Evolutionary conservation across 2,329 filamentous ascomycete genomes (phyloP), one percentile per base, ranked within the genome.

Genomic region (Ophiocordyceps unilateralis): DNA sequence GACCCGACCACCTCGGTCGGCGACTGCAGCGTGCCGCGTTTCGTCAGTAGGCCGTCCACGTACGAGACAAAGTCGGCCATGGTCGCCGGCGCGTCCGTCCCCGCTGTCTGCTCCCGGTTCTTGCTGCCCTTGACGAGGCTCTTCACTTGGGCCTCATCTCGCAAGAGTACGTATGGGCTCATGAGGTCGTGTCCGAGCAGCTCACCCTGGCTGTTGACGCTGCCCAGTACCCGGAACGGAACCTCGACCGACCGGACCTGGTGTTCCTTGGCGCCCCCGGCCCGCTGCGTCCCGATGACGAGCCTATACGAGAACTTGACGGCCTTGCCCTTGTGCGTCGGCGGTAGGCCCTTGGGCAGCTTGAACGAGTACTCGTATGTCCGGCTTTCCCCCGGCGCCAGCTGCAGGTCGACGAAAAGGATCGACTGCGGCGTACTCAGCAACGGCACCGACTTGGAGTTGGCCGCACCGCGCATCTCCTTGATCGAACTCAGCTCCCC

Each of bases 351-450:
- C 54, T 78, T 80, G 1, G 91, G 91, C 43, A 98, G 65, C 39
- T 74, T 81, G 58, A 95, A 95, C 1, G 77, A 74, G 58, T 95
- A 98, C 41, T 83, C 84, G 54, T 83, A 98, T 40, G 79, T 82
- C 51, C 76, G 81, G 59, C 86, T 93, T 62, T 98, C 87, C 1
- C 89, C 91, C 0, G 91, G 88, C 7, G 74, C 80, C 20, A 98
- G 72, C 52, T 82, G 78, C 44, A 98, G 67, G 59, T 98, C 88
- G 43, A 98, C 91, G 58, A 98, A 98, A 12, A 98, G 66, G 47
- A 98, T 85, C 2, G 87, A 94, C 62, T 96, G 91, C 1, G 89
- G 88, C 5, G 89, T 96, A 15, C 85, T 91, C n/a, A 98, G 70
- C 40, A 98, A 67, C 0, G 91, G 91, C 38, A 98, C 81, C 3